Base-by-base conservation (phyloP, 225 moss, liverwort and hornwort species). In the Physcomitrellopsis africana region DNA sequence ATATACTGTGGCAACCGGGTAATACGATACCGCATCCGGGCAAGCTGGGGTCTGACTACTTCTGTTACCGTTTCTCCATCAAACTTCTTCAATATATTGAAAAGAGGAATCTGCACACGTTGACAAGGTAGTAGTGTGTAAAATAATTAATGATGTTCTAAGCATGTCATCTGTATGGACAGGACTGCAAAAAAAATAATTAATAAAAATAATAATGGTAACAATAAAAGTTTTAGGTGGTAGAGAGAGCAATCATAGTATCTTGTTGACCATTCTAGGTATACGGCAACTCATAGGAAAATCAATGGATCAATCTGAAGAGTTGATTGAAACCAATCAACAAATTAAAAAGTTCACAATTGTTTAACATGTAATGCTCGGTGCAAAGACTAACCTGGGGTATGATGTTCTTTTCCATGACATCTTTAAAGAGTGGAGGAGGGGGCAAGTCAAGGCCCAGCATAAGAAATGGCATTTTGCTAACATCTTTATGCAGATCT, bases 351-450 rank as follows among this genome's bases (percentile, higher is more conserved):
- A 76, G 37, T 41, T 53, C 3, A 70, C 48, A 18, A 65, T 52
- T 51, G 45, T 19, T 59, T 11, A 29, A 61, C 32, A 37, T 37
- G 32, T 37, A 37, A 4, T 2, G 32, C 32, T 37, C 32, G 71
- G 46, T 61, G 48, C 58, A 26, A 15, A 44, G 37, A 65, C 76
- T 55, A 52, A 96, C 96, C 80, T 97, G 97, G 29, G 97, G 97
- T 57, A 97, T 97, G 10, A 97, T 97, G 49, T 97, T 97, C 74
- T 97, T 97, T 77, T 97, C 97, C 97, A 97, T 97, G 16, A 97
- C 93, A 73, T 97, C 97, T 75, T 93, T 94, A 69, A 97, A 97
- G 58, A 97, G 92, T 10, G 97, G 97, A 55, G 97, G 94, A 27
- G 97, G 94, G 70, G 97, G 97, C 60, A 97, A 89, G 83, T 94